These are phyloP conservation scores for Argentina anserina DNA, from an alignment of 306 rosid species.

Conservation along the genomic window DNA sequence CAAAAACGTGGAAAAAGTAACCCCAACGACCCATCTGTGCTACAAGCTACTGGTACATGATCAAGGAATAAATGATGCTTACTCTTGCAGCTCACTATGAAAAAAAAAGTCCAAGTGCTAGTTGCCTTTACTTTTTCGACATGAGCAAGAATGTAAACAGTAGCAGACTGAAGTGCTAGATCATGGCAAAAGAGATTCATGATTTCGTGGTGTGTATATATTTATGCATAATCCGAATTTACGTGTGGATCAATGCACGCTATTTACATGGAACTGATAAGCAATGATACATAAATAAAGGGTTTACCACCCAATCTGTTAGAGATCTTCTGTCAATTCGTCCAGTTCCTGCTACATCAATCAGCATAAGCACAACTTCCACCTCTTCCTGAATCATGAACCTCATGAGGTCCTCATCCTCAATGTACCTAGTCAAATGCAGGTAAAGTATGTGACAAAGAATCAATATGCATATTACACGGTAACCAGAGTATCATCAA, in stretches of 20 bases:
- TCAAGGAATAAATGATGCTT: neutral
- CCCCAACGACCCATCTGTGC: no score
- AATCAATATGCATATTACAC: neutral
- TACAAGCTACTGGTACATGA: no score
- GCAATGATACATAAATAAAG: neutral
- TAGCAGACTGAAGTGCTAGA: no score
- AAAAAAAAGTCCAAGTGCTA: neutral
- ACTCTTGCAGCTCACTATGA: no score
- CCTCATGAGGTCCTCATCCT: constrained; percentile 58
- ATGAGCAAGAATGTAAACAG: no score
- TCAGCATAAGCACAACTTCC: constrained; percentile 54
- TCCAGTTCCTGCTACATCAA: constrained; percentile 48
- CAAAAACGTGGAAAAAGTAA: no score
- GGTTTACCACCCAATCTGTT: constrained; percentile 74
- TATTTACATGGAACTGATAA: neutral
- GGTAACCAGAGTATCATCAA: no score
- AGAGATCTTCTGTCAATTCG: constrained; percentile 53
- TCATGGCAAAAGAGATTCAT: no score
- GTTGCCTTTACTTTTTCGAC: neutral
- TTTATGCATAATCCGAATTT: no score
- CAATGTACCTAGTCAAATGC: constrained; percentile 51
- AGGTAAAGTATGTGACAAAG: constrained; percentile 6
- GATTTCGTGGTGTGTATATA: no score
- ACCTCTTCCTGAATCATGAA: constrained; percentile 87
- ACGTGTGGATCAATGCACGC: neutral